Evolutionary conservation across 805 yeast species (phyloP).

Genomic region (Spathaspora sp.): DNA sequence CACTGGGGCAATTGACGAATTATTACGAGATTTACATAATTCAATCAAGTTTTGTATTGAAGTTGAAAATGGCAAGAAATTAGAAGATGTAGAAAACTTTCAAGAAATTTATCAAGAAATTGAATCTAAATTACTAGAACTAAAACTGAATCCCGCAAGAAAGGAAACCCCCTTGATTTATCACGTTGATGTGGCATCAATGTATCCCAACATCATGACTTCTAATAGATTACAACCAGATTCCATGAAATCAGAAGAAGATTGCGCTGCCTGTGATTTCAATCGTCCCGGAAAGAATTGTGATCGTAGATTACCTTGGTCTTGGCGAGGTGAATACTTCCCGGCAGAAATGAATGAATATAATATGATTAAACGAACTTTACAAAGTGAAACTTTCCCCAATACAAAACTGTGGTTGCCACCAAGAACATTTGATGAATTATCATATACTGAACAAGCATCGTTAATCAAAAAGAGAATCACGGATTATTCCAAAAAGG

Average conservation of each 20-base stretch:
- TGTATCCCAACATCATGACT: conserved; percentile 99
- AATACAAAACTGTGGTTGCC: conserved; percentile 54
- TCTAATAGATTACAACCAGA: conserved; percentile 97
- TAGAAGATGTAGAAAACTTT: conserved; percentile 78
- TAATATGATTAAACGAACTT: conserved; percentile 79
- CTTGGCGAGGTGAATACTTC: conserved; percentile 96
- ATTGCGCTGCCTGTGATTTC: conserved; percentile 96
- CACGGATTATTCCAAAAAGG: conserved; percentile 80
- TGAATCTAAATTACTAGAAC: conserved; percentile 47
- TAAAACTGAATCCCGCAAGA: conserved; percentile 62
- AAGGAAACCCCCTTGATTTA: conserved; percentile 82
- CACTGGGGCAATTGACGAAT: conserved; percentile 76
- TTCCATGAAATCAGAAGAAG: conserved; percentile 91
- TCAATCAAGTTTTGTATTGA: conserved; percentile 81
- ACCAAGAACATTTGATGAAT: conserved; percentile 66
- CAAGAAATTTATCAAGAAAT: conserved; percentile 69
- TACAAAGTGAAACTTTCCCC: conserved; percentile 76
- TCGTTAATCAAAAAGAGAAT: conserved; percentile 69
- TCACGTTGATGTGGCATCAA: conserved; percentile 98
- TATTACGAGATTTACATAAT: conserved; percentile 65
- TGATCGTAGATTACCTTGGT: conserved; percentile 89
- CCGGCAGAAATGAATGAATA: conserved; percentile 93
- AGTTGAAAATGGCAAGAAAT: conserved; percentile 68
- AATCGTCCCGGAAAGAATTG: conserved; percentile 93
- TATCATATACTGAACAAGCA: conserved; percentile 76